Evolutionary conservation across 805 yeast species (phyloP), one percentile per base, ranked within the genome.

Genomic region (Candida railenensis): DNA sequence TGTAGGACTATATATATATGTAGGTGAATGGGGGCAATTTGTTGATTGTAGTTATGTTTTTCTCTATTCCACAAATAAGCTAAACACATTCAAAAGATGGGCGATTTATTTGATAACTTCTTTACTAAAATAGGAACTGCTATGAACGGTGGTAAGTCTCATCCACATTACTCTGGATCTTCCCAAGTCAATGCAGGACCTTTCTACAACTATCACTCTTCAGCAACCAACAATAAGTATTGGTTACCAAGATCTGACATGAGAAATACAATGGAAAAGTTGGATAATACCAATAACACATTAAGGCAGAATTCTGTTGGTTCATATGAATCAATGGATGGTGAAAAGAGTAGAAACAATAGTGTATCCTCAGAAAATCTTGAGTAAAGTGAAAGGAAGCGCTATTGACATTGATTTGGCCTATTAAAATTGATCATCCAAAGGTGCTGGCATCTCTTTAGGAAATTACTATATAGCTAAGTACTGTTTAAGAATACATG

Each of bases 51-150:
- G n/a, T n/a, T n/a, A n/a, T n/a, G n/a, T n/a, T n/a, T n/a, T n/a
- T n/a, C n/a, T n/a, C n/a, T n/a, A n/a, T n/a, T n/a, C n/a, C n/a
- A n/a, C n/a, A n/a, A n/a, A 11, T 16, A 12, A 32, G 5, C 15
- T 20, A 11, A n/a, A 34, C 20, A 34, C 16, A 12, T 37, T 21
- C n/a, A 20, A 14, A 48, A 11, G 15, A 62, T 62, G 66, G 62
- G 63, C 3, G 76, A 69, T 54, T 54, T 71, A 50, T 71, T 71
- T 49, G 76, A 71, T 45, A 68, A 69, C 49, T 59, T 71, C 37
- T 69, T 69, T 45, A 58, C 55, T 25, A 65, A 61, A 37, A 55
- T 70, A 21, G 57, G 65, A 32, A 50, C 65, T 16, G 57, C 63
- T 22, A 44, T 69, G 22, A 61, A 60, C 46, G 71, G 70, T 12